Conservation (phyloP, 2,329 filamentous ascomycete genomes). For the Orbilia javanica region DNA sequence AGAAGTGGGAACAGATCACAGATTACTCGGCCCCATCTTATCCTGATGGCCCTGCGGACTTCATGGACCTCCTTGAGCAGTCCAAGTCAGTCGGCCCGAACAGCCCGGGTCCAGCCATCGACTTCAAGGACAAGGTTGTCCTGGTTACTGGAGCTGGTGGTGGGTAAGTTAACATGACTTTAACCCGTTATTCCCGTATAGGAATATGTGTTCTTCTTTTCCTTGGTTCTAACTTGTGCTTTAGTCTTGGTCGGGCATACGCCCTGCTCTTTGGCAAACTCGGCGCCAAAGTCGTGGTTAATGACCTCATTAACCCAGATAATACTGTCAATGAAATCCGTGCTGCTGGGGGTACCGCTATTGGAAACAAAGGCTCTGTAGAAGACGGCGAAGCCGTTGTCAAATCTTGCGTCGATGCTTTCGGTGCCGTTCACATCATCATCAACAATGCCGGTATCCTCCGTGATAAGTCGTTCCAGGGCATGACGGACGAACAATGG, state of each 20-base stretch:
- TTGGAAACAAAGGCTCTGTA: constrained; percentile 91
- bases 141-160: constrained; percentile 89
- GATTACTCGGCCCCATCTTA: constrained; percentile 89
- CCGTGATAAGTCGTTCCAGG: constrained; percentile 95
- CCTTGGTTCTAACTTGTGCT: constrained; percentile 60
- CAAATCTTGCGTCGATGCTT: constrained; percentile 92
- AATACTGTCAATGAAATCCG: constrained; percentile 91
- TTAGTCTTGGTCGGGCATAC: constrained; percentile 88
- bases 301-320: constrained; percentile 94
- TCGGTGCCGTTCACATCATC: constrained; percentile 91
- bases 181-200: background rate
- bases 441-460: constrained; percentile 99
- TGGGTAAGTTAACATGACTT: constrained; percentile 69
- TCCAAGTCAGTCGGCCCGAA: constrained; percentile 82
- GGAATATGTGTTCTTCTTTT: background rate
- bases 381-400: constrained; percentile 92
- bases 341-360: constrained; percentile 87
- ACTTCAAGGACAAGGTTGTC: constrained; percentile 87
- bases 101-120: constrained; percentile 78
- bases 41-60: constrained; percentile 87
- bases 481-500: constrained; percentile 97
- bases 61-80: constrained; percentile 85
- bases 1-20: constrained; percentile 88
- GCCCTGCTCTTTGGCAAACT: constrained; percentile 86
- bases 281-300: constrained; percentile 89